Percentiles rank a stretch among this genome's conserved stretches.
Evolutionary conservation across 805 yeast genomes (phyloP).

Genomic region (Schizosaccharomyces japonicus): DNA sequence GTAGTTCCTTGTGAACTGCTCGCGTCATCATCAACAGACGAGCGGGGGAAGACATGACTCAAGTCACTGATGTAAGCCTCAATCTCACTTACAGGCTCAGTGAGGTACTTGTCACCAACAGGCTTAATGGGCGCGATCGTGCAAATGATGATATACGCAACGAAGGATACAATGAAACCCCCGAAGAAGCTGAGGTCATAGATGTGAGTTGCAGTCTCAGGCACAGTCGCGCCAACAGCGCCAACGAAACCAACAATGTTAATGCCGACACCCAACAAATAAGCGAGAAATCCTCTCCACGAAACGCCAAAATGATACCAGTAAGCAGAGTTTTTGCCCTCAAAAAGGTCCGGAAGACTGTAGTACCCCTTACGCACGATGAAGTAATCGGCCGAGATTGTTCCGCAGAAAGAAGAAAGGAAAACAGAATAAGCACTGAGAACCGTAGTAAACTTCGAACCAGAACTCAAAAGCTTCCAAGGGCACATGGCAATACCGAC

Average conservation of each 20-base stretch:
- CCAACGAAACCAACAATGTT: slow-evolving; percentile 72
- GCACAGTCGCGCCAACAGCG: slow-evolving; percentile 32
- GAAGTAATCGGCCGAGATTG: slow-evolving; percentile 23
- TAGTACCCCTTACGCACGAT: slow-evolving; percentile 45
- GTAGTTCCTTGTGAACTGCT: too few species aligned
- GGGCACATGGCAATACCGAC: slow-evolving; percentile 52
- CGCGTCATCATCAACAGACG: too few species aligned
- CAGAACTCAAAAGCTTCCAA: slow-evolving; percentile 47
- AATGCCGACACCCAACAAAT: slow-evolving; percentile 56
- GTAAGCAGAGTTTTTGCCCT: slow-evolving; percentile 25
- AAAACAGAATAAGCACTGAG: slow-evolving; percentile 63
- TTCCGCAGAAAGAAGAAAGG: slow-evolving; percentile 64
- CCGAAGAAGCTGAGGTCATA: neutral
- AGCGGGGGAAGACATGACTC: too few species aligned
- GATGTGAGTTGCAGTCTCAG: slow-evolving; percentile 15
- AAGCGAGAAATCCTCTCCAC: slow-evolving; percentile 68
- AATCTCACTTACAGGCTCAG: neutral
- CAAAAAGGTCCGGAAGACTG: slow-evolving; percentile 38
- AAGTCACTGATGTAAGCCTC: too few species aligned
- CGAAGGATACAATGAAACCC: neutral
- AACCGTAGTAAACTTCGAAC: slow-evolving; percentile 54
- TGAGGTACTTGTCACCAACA: neutral
- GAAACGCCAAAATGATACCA: slow-evolving; percentile 46
- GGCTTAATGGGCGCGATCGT: neutral
- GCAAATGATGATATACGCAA: neutral